Evolutionary conservation across 2,329 filamentous ascomycete genomes (phyloP), one percentile per base, ranked within the genome.

Genomic region (Cryphonectria parasitica): DNA sequence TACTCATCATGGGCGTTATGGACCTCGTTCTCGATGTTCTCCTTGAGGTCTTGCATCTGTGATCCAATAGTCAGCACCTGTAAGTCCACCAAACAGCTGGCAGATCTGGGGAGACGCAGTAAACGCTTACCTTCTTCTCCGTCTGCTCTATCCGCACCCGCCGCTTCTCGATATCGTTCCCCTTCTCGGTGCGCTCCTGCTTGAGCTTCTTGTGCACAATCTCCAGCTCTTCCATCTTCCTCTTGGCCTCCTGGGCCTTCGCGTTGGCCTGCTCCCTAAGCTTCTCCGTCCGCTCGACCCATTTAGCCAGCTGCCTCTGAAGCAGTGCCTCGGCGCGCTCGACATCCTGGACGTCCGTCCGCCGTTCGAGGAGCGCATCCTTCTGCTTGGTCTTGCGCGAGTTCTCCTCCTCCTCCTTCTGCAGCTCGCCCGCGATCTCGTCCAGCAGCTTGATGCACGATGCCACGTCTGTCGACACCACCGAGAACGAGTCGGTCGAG

Each of bases 121-220:
- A 43, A 25, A 8, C 39, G 78, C 84, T 76, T 84, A 94, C 94
- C 92, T 98, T 98, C 84, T 98, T 98, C 87, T 98, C 95, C 11
- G 94, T 97, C 84, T 98, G 94, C 82, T 99, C 96, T 74, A 99
- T 98, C 72, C 95, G 87, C n/a, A 98, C 93, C 75, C 93, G 89
- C 76, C 95, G 87, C 78, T 92, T 90, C 84, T 99, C 96, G 83
- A 98, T 97, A 78, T 98, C 95, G 70, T 93, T 91, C 45, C 91
- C 91, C 82, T 97, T 97, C 68, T 96, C 93, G 1, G 88, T 88
- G 73, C 95, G 87, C 84, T 99, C 95, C 77, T 95, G 92, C 0
- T 91, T 92, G 72, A 98, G 84, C 78, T 90, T 90, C 77, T 89
- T 89, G 80, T 99, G 95, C 63, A 94, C 88, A 4, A 87, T 89